Percentiles rank a stretch among this genome's conserved stretches.
Evolutionary conservation across 2,329 filamentous ascomycete species (phyloP).

Genomic region (Macroventuria anomochaeta): DNA sequence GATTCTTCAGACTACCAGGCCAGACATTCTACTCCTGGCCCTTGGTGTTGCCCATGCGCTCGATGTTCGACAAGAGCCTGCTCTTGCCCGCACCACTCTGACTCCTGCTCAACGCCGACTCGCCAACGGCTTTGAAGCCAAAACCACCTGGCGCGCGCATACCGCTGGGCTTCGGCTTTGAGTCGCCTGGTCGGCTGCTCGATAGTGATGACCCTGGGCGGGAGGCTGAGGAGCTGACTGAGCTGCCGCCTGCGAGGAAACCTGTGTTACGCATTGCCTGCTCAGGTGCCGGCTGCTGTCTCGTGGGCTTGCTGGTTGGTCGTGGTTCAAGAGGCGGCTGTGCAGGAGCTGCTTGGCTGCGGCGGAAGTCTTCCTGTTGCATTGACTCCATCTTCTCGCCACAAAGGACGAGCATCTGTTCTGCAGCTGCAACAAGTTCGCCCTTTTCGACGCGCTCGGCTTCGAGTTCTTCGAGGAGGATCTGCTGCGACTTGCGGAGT

Average conservation of each 20-base stretch:
- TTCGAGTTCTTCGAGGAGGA: conserved; percentile 70
- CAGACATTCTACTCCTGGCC: conserved; percentile 29
- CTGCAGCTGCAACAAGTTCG: conserved; percentile 79
- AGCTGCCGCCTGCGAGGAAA: conserved; percentile 36
- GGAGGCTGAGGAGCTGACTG: conserved; percentile 18
- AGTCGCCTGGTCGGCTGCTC: conserved; percentile 33
- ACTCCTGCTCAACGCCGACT: conserved; percentile 39
- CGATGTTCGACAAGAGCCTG: conserved; percentile 83
- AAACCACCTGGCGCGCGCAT: conserved; percentile 63
- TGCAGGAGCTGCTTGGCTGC: conserved; percentile 54
- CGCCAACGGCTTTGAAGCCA: conserved; percentile 36
- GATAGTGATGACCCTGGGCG: conserved; percentile 39
- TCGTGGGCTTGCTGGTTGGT: conserved; percentile 21
- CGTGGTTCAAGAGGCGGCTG: conserved; percentile 9
- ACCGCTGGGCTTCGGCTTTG: conserved; percentile 59
- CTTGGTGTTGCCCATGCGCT: conserved; percentile 74
- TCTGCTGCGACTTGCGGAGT: conserved; percentile 72
- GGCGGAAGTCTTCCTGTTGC: conserved; percentile 55
- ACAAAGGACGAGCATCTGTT: conserved; percentile 80
- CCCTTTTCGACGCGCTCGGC: conserved; percentile 82
- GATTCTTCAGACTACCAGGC: conserved; percentile 10
- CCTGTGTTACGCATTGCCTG: conserved; percentile 41
- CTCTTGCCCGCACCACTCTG: conserved; percentile 58
- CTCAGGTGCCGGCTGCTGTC: conserved; percentile 24
- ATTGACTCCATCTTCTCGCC: conserved; percentile 51